These are phyloP conservation scores for Botryotinia narcissicola DNA, from an alignment of 2,329 filamentous ascomycete genomes.

Conservation along the genomic window DNA sequence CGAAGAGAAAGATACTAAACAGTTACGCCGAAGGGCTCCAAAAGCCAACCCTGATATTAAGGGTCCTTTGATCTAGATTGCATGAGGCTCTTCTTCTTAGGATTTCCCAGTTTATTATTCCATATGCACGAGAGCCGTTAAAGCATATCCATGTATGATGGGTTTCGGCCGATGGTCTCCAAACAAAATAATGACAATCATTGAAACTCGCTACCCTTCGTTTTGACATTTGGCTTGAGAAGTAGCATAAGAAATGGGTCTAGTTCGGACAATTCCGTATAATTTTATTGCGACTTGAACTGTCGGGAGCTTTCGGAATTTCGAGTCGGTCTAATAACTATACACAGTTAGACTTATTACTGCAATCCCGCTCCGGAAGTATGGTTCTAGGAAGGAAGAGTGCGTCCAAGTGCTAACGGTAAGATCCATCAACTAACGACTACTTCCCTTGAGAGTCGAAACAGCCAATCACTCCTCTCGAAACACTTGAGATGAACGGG, in stretches of 20 bases:
- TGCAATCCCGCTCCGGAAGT: slow-evolving; percentile 15
- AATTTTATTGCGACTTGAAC: neutral
- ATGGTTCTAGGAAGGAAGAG: slow-evolving; percentile 7
- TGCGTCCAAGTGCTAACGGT: slow-evolving; percentile 4
- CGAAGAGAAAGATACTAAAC: neutral
- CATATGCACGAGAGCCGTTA: slow-evolving; percentile 12
- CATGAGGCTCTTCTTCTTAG: slow-evolving; percentile 18
- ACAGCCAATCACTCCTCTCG: slow-evolving; percentile 6
- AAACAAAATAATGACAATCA: neutral
- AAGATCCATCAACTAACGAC: slow-evolving; percentile 10
- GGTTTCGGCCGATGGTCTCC: neutral
- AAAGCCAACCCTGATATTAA: slow-evolving; percentile 6
- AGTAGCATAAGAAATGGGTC: slow-evolving; percentile 15
- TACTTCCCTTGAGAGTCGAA: neutral
- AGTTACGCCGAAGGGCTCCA: neutral
- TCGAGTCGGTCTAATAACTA: neutral
- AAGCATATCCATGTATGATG: slow-evolving; percentile 4
- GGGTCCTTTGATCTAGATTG: slow-evolving; percentile 19
- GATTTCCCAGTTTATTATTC: slow-evolving; percentile 4
- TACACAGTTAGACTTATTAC: slow-evolving; percentile 7
- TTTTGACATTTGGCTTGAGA: neutral
- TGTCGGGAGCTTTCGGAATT: slow-evolving; percentile 17
- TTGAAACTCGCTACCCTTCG: neutral
- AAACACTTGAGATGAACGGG: slow-evolving; percentile 8
- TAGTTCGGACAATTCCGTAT: neutral